Evolutionary conservation across 2,329 filamentous ascomycete genomes (phyloP).

Genomic region (Trichoderma pleuroti): DNA sequence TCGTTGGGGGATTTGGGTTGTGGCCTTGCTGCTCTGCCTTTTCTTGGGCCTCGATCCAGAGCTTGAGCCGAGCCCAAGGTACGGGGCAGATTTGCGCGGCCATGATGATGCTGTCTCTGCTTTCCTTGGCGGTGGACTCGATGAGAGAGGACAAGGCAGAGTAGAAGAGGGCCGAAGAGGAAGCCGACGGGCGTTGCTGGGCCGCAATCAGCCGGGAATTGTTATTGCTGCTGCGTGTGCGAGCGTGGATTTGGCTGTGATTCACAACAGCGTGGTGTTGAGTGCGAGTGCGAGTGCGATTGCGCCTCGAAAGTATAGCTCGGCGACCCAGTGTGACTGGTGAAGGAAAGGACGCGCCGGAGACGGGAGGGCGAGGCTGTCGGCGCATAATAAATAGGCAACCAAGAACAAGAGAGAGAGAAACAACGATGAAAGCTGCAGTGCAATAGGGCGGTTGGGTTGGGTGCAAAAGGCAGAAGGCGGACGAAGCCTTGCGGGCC

Average conservation of each 20-base stretch:
- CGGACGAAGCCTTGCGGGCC: neutral
- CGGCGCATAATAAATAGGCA: neutral
- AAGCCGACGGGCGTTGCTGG: neutral
- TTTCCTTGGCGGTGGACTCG: neutral
- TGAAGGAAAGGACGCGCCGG: neutral
- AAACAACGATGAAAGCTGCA: neutral
- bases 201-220: neutral
- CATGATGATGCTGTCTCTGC: neutral
- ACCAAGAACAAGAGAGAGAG: neutral
- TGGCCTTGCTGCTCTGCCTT: constrained; percentile 30
- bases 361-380: neutral
- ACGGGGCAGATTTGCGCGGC: constrained; percentile 17
- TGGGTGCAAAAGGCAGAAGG: neutral
- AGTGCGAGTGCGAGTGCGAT: neutral
- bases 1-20: constrained; percentile 32
- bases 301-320: neutral
- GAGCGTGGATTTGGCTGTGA: neutral
- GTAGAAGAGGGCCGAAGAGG: neutral
- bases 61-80: constrained; percentile 36
- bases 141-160: neutral
- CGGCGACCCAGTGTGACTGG: neutral
- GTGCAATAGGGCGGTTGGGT: neutral
- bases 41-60: constrained; percentile 42
- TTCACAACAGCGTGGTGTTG: neutral
- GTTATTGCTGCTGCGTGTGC: neutral